Base-by-base conservation (phyloP, 148 eudicot species). In the Simmondsia chinensis region DNA sequence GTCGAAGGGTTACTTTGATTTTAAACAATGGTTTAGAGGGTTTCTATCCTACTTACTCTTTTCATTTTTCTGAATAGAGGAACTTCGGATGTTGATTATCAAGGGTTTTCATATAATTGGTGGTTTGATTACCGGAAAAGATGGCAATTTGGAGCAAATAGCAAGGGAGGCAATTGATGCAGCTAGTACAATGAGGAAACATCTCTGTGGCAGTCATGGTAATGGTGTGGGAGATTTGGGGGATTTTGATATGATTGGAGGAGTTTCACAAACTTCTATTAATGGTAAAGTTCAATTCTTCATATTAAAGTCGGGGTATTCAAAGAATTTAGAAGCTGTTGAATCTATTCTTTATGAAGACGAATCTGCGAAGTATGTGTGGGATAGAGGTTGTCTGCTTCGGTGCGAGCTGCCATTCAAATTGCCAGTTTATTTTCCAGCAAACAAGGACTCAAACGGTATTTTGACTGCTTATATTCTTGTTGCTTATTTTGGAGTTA, bases 311-410 rank as follows among this genome's bases (percentile, higher is more conserved):
- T 48, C 44, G 4, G 83, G 77, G 16, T 52, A 61, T 52, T 34
- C 34, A 43, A 34, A 27, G 26, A 40, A 39, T 33, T 19, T 76
- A 47, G 79, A 65, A 63, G 59, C 43, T 48, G 70, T 85, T 18
- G 54, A 61, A 33, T 54, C 45, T 66, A 73, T 86, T 57, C 52
- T 77, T 41, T 79, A 72, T 65, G 94, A 76, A 15, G 86, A 82
- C 39, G 61, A 74, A 46, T 65, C 83, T 20, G 96, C 71, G 54
- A 74, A 69, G 57, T 77, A 47, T 65, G 50, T 86, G 48, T 91
- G 95, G 99, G 86, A 79, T 58, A 74, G 69, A 65, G 99, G 94
- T 33, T 86, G 94, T 55, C 51, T 91, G 52, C 46, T 91, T 22
- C 56, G 48, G 38, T 91, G 99, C 47, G 70, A 64, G 48, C 69